Evolutionary conservation across 2,329 filamentous ascomycete genomes (phyloP).

Genomic region (Xylaria multiplex): DNA sequence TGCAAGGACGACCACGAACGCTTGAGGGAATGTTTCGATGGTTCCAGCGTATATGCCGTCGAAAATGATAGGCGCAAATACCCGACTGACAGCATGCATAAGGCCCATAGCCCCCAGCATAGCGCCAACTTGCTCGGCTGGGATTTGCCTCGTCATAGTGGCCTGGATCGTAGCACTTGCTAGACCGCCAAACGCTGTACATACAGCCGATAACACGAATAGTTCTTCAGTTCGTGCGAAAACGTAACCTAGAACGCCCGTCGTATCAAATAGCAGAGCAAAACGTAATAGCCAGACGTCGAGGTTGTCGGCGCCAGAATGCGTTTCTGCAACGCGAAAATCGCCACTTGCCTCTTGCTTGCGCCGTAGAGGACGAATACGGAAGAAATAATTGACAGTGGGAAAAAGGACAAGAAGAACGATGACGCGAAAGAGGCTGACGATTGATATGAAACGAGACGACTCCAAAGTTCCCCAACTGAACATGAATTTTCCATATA

Average conservation of each 20-base stretch:
- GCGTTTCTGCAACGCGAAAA: slow-evolving; percentile 56
- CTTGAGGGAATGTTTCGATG: slow-evolving; percentile 79
- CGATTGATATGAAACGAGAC: slow-evolving; percentile 81
- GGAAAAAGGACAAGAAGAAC: slow-evolving; percentile 81
- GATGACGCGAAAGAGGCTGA: slow-evolving; percentile 80
- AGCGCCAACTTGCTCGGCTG: slow-evolving; percentile 81
- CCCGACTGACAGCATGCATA: slow-evolving; percentile 81
- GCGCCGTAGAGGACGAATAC: slow-evolving; percentile 61
- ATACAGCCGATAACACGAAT: slow-evolving; percentile 76
- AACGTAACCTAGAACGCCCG: slow-evolving; percentile 80
- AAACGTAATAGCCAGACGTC: slow-evolving; percentile 81
- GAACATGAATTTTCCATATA: slow-evolving; percentile 85
- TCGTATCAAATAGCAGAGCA: slow-evolving; percentile 78
- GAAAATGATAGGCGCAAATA: slow-evolving; percentile 83
- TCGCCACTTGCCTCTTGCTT: slow-evolving; percentile 53
- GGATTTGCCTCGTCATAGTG: slow-evolving; percentile 89
- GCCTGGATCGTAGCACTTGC: slow-evolving; percentile 86
- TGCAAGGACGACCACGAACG: slow-evolving; percentile 81
- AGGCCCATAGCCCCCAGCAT: slow-evolving; percentile 89
- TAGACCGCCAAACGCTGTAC: slow-evolving; percentile 83
- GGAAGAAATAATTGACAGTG: slow-evolving; percentile 78
- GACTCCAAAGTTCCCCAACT: slow-evolving; percentile 84
- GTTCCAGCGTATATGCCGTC: slow-evolving; percentile 87
- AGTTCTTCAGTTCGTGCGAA: slow-evolving; percentile 68
- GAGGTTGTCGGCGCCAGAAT: slow-evolving; percentile 77